These are phyloP conservation scores for Lasiosphaeria hispida DNA, from an alignment of 495 filamentous ascomycete genomes.

Conservation along the genomic window DNA sequence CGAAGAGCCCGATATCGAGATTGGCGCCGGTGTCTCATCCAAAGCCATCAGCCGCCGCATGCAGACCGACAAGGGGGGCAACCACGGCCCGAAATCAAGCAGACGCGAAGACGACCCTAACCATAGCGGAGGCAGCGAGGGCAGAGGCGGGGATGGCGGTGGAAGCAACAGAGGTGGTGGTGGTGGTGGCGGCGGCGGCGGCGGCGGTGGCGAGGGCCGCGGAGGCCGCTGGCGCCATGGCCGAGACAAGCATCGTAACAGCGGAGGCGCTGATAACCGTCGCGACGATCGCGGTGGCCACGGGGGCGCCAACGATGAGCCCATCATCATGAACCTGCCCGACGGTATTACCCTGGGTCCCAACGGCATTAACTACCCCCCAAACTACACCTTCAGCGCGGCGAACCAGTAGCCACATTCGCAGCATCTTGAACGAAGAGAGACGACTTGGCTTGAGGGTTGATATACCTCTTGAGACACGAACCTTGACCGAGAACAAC, in stretches of 20 bases:
- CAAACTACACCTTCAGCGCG: conserved; percentile 23
- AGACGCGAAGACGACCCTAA: conserved; percentile 53
- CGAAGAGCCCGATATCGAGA: conserved; percentile 98
- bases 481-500: too few relatives aligned
- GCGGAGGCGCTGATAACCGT: conserved; percentile 37
- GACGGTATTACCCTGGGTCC: conserved; percentile 54
- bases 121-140: conserved; percentile 34
- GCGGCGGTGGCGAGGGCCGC: conserved; percentile 38
- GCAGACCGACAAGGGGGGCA: conserved; percentile 71
- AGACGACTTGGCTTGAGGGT: too few relatives aligned
- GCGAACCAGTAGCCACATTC: not conserved
- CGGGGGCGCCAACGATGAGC: conserved; percentile 47
- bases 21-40: conserved; percentile 92
- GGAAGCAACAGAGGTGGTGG: conserved; percentile 42
- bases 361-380: conserved; percentile 60
- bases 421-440: not conserved
- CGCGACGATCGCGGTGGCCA: conserved; percentile 42
- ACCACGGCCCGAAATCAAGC: conserved; percentile 69
- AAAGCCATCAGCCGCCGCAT: conserved; percentile 89
- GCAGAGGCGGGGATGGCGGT: conserved; percentile 39
- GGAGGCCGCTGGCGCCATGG: conserved; percentile 41
- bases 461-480: too few relatives aligned
- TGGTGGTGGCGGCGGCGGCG: conserved; percentile 37
- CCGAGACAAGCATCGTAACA: conserved; percentile 46
- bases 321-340: conserved; percentile 55